These are phyloP conservation scores for Paradendryphiella salina DNA, from an alignment of 2,329 filamentous ascomycete genomes.

Conservation along the genomic window DNA sequence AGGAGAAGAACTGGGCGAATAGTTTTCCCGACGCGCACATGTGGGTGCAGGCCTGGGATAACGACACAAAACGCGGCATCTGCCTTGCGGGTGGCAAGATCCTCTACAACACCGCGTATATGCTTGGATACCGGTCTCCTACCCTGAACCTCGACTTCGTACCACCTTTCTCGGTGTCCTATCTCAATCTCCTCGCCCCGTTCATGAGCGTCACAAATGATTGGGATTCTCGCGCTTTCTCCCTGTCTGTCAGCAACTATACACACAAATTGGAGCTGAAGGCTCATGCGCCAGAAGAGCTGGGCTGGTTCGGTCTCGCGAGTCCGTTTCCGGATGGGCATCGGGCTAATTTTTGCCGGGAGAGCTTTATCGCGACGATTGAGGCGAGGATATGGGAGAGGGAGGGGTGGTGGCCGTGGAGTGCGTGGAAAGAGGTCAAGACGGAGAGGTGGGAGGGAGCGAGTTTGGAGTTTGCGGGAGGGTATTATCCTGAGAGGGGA, in stretches of 20 bases:
- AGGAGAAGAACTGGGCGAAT: constrained; percentile 58
- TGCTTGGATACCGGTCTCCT: constrained; percentile 52
- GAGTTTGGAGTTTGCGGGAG: constrained; percentile 56
- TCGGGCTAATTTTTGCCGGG: constrained; percentile 49
- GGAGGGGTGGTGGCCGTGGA: constrained; percentile 40
- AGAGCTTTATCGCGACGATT: constrained; percentile 54
- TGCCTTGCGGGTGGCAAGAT: constrained; percentile 44
- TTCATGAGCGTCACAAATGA: constrained; percentile 50
- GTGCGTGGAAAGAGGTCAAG: constrained; percentile 47
- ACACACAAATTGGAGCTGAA: constrained; percentile 48
- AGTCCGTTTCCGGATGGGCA: constrained; percentile 54
- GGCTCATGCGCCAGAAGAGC: constrained; percentile 48
- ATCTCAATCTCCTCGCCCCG: constrained; percentile 41
- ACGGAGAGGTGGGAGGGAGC: constrained; percentile 49
- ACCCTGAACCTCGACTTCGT: constrained; percentile 48
- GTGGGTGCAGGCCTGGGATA: constrained; percentile 41
- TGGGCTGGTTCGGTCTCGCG: constrained; percentile 52
- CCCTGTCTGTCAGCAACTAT: constrained; percentile 46
- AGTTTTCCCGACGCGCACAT: constrained; percentile 52
- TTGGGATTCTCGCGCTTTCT: constrained; percentile 48
- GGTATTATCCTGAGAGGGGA: constrained; percentile 51
- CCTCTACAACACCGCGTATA: constrained; percentile 48
- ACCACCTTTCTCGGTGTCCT: constrained; percentile 50
- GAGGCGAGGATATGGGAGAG: constrained; percentile 50
- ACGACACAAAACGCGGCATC: constrained; percentile 24